These are phyloP conservation scores for Oxyria digyna DNA, from an alignment of 148 eudicot genomes.

Conservation along the genomic window DNA sequence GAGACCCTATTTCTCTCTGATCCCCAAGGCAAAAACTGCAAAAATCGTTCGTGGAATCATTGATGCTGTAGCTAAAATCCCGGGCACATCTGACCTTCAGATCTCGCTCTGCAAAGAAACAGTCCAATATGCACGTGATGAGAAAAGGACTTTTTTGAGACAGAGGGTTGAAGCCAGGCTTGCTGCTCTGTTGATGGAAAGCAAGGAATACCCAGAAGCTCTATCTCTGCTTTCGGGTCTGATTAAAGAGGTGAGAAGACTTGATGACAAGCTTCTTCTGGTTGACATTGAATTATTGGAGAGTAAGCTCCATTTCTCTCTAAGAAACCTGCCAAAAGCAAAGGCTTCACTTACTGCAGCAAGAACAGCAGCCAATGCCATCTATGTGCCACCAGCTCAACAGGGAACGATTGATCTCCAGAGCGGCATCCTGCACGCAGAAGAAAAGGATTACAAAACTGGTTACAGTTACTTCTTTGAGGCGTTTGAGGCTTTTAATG, in stretches of 20 bases:
- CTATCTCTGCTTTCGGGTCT: conserved; percentile 28
- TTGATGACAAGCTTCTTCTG: conserved; percentile 42
- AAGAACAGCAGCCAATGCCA: conserved; percentile 42
- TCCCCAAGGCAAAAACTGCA: conserved; percentile 42
- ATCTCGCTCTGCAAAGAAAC: conserved; percentile 41
- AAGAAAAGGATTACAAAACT: conserved; percentile 42
- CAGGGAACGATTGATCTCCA: conserved; percentile 41
- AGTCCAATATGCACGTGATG: conserved; percentile 35
- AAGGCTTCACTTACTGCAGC: conserved; percentile 47
- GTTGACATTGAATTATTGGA: conserved; percentile 37
- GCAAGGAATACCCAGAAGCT: conserved; percentile 35
- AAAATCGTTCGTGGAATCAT: conserved; percentile 42
- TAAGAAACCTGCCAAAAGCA: conserved; percentile 41
- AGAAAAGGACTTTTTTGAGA: conserved; percentile 36
- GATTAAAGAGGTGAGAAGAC: conserved; percentile 37
- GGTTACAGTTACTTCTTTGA: conserved; percentile 35
- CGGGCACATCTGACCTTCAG: conserved; percentile 33
- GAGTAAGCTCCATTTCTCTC: conserved; percentile 39
- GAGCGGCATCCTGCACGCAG: conserved; percentile 39
- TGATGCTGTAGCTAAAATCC: conserved; percentile 38
- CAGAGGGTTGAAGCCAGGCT: conserved; percentile 38
- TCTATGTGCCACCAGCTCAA: conserved; percentile 43
- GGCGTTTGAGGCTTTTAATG: conserved; percentile 43
- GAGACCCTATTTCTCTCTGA: conserved; percentile 26
- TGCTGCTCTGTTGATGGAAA: conserved; percentile 35